Evolutionary conservation across 345 rosid species (phyloP), one percentile per base, ranked within the genome.

Genomic region (Sisymbrium irio): DNA sequence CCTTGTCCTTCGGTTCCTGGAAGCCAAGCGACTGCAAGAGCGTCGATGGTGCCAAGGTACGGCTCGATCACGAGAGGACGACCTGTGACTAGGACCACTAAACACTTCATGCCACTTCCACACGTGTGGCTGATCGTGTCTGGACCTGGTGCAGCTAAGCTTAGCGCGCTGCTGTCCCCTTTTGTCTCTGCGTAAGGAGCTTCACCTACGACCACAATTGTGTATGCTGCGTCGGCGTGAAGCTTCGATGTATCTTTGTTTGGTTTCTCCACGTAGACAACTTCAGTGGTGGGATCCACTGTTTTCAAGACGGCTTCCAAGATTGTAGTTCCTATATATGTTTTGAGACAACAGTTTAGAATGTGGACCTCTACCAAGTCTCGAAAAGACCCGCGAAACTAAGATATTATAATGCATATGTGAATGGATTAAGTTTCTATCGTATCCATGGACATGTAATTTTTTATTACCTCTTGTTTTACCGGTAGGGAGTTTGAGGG

Each of bases 1-100:
- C 93, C 97, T 62, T 84, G 81, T 17, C 93, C 93, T 83, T 89
- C 97, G 9, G 81, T 83, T 62, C 89, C 95, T 0, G 89, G 95
- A 10, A 89, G 85, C 97, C 93, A 87, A 12, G 95, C 97, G 2
- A 91, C 90, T 4, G 85, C 87, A 11, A 87, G 73, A 57, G 88
- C 92, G 33, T 81, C 87, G 7, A 83, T 78, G 10, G 7, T 1
- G 32, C 63, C 44, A 3, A 84, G 42, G 56, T 85, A 83, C 8
- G 91, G 89, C 40, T 87, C 84, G 30, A 91, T 79, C 5, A 83
- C 81, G 5, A 89, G 80, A 1, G 97, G 95, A 46, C 89, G 86
- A 13, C 97, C 97, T 0, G 95, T 83, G 73, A 88, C 62, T 14
- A 91, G n/a, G 22, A 91, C 37, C 4, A 86, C 92, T 9, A 85